These are phyloP conservation scores for Parmelia sp. DNA, from an alignment of 495 filamentous ascomycete species.

Conservation along the genomic window DNA sequence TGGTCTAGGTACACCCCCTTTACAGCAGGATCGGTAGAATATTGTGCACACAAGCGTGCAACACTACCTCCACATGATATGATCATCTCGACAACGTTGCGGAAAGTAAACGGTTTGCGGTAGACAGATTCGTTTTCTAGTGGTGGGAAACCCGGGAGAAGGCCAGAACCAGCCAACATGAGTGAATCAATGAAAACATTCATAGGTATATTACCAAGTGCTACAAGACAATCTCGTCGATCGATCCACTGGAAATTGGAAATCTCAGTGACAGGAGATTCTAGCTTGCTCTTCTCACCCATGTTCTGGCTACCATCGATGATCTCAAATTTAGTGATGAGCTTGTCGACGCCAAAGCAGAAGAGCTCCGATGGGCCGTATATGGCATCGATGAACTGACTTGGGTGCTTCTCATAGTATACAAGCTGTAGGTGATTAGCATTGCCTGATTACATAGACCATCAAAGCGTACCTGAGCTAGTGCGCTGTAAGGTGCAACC, in stretches of 20 bases:
- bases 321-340: constrained; percentile 68
- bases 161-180: constrained; percentile 75
- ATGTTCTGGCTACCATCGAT: not conserved
- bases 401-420: constrained; percentile 66
- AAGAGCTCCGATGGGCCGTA: constrained; percentile 83
- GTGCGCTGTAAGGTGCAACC: constrained; percentile 84
- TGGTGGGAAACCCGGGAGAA: constrained; percentile 70
- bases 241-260: constrained; percentile 63
- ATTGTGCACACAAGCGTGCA: constrained; percentile 58
- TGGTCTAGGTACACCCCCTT: constrained; percentile 73
- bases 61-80: constrained; percentile 57
- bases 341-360: constrained; percentile 75
- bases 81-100: constrained; percentile 66
- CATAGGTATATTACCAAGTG: constrained; percentile 58
- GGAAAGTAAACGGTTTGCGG: constrained; percentile 46
- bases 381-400: constrained; percentile 65
- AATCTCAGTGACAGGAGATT: constrained; percentile 42
- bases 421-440: constrained; percentile 54
- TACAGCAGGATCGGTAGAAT: constrained; percentile 62
- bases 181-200: constrained; percentile 76
- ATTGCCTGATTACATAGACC: not conserved
- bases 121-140: constrained; percentile 52
- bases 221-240: constrained; percentile 61
- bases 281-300: not conserved
- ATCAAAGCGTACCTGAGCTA: constrained; percentile 62